These are phyloP conservation scores for Fragilaria radians DNA, from an alignment of 108 stramenopile species.

Conservation along the genomic window DNA sequence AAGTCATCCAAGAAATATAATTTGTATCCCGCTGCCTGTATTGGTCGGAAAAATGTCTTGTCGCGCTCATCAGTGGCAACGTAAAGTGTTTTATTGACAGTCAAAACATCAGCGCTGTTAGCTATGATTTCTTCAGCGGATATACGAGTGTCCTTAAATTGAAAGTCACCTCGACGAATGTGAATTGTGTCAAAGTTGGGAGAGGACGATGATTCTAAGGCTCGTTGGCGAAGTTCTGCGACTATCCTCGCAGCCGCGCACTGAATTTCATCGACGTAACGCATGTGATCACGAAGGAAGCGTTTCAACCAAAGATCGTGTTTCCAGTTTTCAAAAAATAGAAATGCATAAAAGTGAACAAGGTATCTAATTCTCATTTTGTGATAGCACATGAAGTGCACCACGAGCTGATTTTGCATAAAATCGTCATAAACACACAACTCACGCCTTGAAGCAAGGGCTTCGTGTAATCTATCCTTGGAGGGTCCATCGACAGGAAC, in stretches of 20 bases:
- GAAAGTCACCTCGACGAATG: slow-evolving; percentile 67
- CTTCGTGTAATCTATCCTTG: slow-evolving; percentile 39
- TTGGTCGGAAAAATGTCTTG: slow-evolving; percentile 25
- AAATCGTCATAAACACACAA: slow-evolving; percentile 51
- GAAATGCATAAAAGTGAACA: slow-evolving; percentile 72
- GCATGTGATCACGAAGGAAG: slow-evolving; percentile 69
- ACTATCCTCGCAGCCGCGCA: slow-evolving; percentile 80
- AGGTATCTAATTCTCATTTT: slow-evolving; percentile 40
- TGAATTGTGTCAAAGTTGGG: slow-evolving; percentile 69
- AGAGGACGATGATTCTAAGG: slow-evolving; percentile 1
- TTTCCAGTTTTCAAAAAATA: slow-evolving; percentile 72
- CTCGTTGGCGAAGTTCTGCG: slow-evolving; percentile 29
- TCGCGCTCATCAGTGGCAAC: slow-evolving; percentile 63
- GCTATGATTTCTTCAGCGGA: slow-evolving; percentile 35
- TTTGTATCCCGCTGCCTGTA: slow-evolving; percentile 26
- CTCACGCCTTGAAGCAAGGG: slow-evolving; percentile 30
- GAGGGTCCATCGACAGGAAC: slow-evolving; percentile 25
- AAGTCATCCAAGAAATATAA: slow-evolving; percentile 50
- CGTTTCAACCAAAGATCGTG: slow-evolving; percentile 67
- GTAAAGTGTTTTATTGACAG: slow-evolving; percentile 14
- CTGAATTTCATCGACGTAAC: slow-evolving; percentile 73
- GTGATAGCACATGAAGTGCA: slow-evolving; percentile 60
- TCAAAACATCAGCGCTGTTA: slow-evolving; percentile 38
- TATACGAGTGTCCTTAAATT: slow-evolving; percentile 44
- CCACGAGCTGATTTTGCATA: slow-evolving; percentile 37